Conservation (phyloP, 2,329 filamentous ascomycete species). For the Colletotrichum sp. region DNA sequence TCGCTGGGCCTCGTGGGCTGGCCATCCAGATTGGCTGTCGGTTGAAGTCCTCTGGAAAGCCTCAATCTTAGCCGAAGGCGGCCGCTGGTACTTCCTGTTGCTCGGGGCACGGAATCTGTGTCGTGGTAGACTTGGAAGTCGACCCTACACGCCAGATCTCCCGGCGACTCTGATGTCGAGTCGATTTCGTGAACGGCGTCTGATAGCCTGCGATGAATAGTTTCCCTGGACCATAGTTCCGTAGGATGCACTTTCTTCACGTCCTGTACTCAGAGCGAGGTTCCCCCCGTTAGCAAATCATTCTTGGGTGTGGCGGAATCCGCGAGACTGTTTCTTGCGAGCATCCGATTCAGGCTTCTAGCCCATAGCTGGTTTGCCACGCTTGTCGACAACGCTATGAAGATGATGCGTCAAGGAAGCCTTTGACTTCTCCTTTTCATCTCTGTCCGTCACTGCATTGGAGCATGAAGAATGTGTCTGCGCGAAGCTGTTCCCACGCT, state of each 20-base stretch:
- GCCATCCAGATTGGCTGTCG: neutral
- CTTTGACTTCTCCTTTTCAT: neutral
- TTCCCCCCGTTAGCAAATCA: conserved; percentile 3
- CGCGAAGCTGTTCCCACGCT: conserved; percentile 4
- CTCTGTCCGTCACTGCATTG: neutral
- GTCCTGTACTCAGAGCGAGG: conserved; percentile 8
- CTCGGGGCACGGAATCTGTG: neutral
- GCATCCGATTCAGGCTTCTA: neutral
- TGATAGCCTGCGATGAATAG: neutral
- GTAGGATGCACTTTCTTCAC: neutral
- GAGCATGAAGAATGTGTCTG: neutral
- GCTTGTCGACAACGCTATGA: neutral
- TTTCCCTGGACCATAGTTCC: neutral
- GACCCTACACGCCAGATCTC: neutral
- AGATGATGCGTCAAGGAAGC: neutral
- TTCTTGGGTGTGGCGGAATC: neutral
- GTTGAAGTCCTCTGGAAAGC: neutral
- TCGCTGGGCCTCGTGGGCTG: neutral
- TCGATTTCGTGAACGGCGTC: neutral
- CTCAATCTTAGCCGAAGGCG: neutral
- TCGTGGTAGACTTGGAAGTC: neutral
- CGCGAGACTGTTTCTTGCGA: neutral
- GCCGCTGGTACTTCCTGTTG: neutral
- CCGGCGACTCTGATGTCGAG: neutral
- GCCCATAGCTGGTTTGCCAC: neutral